Base-by-base conservation (phyloP, 495 filamentous ascomycete species). In the Neurospora intermedia region DNA sequence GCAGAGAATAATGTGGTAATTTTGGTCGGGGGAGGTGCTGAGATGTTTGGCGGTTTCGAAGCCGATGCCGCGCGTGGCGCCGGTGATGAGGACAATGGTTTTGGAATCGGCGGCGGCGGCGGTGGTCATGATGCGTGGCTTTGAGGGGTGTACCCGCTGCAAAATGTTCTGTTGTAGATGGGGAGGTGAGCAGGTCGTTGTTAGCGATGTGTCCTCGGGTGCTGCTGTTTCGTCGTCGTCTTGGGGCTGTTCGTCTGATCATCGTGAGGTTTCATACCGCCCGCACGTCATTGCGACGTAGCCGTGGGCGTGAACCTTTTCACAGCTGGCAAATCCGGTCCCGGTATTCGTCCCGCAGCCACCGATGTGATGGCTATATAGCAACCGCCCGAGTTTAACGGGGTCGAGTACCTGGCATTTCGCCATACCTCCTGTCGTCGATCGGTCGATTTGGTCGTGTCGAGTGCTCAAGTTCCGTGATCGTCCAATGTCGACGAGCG, bases 41-140 rank as follows among this genome's bases (percentile, higher is more conserved):
- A 87, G 81, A 70, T 83, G 81, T 62, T 81, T 81, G 41, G 80
- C 83, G 7, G 80, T 80, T 62, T 80, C 83, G 71, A 81, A 83
- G 73, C 85, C 82, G 71, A 87, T 81, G 70, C 85, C 84, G 75
- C 84, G 82, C 77, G 85, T 87, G 73, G 82, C 83, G 20, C 85
- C 83, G 27, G 84, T 85, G 75, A 87, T 77, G 48, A 87, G 81
- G 43, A 81, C 81, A 40, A 87, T 80, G 31, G 27, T 18, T 18
- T 73, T 75, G 11, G 73, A 75, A 43, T 77, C 69, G 11, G 69
- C 20, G 2, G 31, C 1, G 35, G 41, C 1, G 35, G 35, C 16
- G 27, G 54, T 66, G 11, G 72, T 40, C 77, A 78, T 78, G 62
- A 39, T 73, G 41, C 31, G 73, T 38, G 4, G 40, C 16, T 20